phyloP scores from a whole-genome alignment of 78 protist genomes.

The Chrysochromulina parva region DNA sequence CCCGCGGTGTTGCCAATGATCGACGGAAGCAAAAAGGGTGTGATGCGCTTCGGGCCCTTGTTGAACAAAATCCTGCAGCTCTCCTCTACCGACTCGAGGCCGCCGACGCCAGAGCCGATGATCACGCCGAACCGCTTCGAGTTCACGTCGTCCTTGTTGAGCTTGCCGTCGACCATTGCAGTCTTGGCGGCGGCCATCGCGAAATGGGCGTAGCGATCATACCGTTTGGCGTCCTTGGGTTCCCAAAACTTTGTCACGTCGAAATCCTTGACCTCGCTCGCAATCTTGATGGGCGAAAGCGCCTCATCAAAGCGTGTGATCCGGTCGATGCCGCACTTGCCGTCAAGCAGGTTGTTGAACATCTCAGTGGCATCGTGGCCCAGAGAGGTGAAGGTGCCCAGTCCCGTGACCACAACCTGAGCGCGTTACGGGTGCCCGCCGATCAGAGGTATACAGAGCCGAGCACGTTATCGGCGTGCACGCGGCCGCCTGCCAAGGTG shows the following conservation, averaged over 20 bases:
- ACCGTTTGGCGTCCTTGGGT: neutral
- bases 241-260: neutral
- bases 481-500: no score
- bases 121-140: neutral
- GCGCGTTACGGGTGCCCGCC: no score
- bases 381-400: constrained; percentile 1
- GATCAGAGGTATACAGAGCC: no score
- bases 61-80: neutral
- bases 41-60: constrained; percentile 26
- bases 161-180: neutral
- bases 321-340: neutral
- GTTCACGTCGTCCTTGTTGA: neutral
- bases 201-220: neutral
- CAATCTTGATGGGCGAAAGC: neutral
- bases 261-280: neutral
- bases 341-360: neutral
- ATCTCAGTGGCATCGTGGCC: neutral
- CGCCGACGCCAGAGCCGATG: constrained; percentile 20
- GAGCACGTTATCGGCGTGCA: no score
- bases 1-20: constrained; percentile 6
- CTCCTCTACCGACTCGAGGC: neutral
- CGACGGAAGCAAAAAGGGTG: neutral
- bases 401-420: constrained; percentile 20
- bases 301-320: neutral
- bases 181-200: constrained; percentile 25